Evolutionary conservation across 73 alveolate species (phyloP), one percentile per base, ranked within the genome.

Genomic region (Paramecium primaurelia): DNA sequence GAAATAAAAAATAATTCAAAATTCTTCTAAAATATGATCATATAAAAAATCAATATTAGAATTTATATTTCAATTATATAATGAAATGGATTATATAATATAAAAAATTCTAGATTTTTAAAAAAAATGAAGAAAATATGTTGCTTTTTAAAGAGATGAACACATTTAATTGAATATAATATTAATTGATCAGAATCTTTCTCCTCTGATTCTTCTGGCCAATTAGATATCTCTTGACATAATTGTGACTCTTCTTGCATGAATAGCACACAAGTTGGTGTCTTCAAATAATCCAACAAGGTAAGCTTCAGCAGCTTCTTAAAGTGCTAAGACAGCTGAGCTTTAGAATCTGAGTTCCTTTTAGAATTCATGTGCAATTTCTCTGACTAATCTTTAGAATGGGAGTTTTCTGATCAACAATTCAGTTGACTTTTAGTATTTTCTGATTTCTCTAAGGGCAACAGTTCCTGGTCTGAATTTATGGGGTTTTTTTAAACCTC

Each of bases 211-310:
- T 93, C 99, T 96, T 87, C 98, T 95, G 36, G 98, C 99, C 92
- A 97, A 90, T 69, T 95, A 97, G 93, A 97, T 93, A 91, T 96
- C 99, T 97, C 97, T 97, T 34, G 99, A 98, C 99, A 97, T 97
- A 86, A 97, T 97, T 36, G 99, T 97, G 59, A 97, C 99, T 92
- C 99, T 96, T 95, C 98, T 97, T 59, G 99, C 99, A 88, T 97
- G 99, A 95, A 97, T 97, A 88, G 99, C 99, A 95, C 99, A 97
- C 32, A 97, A 86, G 96, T 97, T 97, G 40, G 99, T 96, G 93
- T 97, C 99, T 93, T 96, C 99, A 93, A 97, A 96, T 77, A 95
- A 84, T 42, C 98, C 98, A 59, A 97, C 99, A 86, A 97, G 86
- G 95, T 96, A 97, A 38, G 98, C 97, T 92, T 97, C 99, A 94